phyloP scores from a whole-genome alignment of 805 yeast genomes.

The Phaffomyces antillensis region DNA sequence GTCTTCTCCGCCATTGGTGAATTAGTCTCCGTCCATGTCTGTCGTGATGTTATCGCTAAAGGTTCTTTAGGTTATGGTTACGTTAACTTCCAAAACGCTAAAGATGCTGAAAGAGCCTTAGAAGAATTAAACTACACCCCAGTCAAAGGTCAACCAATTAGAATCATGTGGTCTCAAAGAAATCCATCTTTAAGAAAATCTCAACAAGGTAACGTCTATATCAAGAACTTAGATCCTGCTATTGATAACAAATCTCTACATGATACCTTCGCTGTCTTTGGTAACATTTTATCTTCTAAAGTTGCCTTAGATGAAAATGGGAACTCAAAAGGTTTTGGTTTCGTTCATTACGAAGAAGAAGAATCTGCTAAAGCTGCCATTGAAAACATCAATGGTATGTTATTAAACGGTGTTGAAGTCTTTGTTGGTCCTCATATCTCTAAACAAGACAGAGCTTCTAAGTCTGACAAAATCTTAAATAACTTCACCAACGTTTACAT shows the following conservation, averaged over 20 bases:
- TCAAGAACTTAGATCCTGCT: slow-evolving; percentile 96
- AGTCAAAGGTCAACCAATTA: slow-evolving; percentile 93
- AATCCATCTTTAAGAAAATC: slow-evolving; percentile 92
- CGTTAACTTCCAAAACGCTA: slow-evolving; percentile 86
- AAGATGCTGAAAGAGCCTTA: slow-evolving; percentile 89
- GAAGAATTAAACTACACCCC: slow-evolving; percentile 92
- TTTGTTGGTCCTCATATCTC: slow-evolving; percentile 92
- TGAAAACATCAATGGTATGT: slow-evolving; percentile 97
- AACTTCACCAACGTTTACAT: slow-evolving; percentile 94
- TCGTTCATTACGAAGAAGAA: slow-evolving; percentile 90
- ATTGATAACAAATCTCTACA: slow-evolving; percentile 98
- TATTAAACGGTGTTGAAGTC: slow-evolving; percentile 91
- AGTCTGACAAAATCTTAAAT: slow-evolving; percentile 82
- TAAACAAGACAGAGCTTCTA: slow-evolving; percentile 89
- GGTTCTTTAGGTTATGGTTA: slow-evolving; percentile 97
- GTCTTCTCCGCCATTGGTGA: slow-evolving; percentile 91
- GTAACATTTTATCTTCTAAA: slow-evolving; percentile 92
- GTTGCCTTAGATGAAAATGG: slow-evolving; percentile 94
- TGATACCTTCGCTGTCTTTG: slow-evolving; percentile 96
- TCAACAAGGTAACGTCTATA: slow-evolving; percentile 95
- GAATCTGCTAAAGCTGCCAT: slow-evolving; percentile 94
- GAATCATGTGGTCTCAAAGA: slow-evolving; percentile 99
- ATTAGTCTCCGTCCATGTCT: slow-evolving; percentile 94
- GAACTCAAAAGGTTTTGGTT: slow-evolving; percentile 91
- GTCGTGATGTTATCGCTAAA: slow-evolving; percentile 97